Evolutionary conservation across 495 filamentous ascomycete genomes (phyloP).

Genomic region (Hyaloscypha variabilis): DNA sequence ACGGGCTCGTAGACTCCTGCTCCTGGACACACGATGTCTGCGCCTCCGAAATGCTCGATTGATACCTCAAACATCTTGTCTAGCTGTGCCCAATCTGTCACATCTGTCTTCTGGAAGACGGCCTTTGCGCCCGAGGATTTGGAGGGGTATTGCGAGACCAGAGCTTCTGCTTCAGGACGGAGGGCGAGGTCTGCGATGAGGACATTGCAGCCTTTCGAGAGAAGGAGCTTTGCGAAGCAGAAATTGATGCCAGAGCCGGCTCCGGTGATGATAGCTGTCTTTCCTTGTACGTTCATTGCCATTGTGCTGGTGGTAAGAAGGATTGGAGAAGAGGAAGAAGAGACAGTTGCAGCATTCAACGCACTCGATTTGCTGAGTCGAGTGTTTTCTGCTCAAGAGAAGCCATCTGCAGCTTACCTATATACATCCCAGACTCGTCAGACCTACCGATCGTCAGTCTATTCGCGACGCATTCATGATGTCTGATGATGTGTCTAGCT

Average conservation of each 20-base stretch:
- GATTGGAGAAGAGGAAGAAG: neutral
- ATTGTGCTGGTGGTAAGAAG: constrained; percentile 12
- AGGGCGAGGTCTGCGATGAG: constrained; percentile 66
- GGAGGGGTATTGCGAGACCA: constrained; percentile 38
- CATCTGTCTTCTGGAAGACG: constrained; percentile 67
- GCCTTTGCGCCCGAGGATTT: constrained; percentile 48
- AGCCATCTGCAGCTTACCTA: neutral
- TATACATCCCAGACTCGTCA: neutral
- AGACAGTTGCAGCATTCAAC: neutral
- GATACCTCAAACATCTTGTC: constrained; percentile 61
- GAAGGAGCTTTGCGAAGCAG: constrained; percentile 63
- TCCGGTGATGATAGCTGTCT: constrained; percentile 75
- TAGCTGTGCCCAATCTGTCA: constrained; percentile 62
- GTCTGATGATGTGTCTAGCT: neutral
- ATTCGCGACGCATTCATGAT: neutral
- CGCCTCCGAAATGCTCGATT: constrained; percentile 56
- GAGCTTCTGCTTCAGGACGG: constrained; percentile 61
- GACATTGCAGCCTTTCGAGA: constrained; percentile 63
- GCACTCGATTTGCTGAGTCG: neutral
- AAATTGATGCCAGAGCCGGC: constrained; percentile 73
- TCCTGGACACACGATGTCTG: constrained; percentile 70
- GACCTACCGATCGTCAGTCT: neutral
- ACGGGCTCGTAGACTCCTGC: constrained; percentile 66
- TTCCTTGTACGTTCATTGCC: constrained; percentile 32
- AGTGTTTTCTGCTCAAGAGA: neutral